Evolutionary conservation across 2,329 filamentous ascomycete species (phyloP), one percentile per base, ranked within the genome.

Genomic region (Alternaria sp.): DNA sequence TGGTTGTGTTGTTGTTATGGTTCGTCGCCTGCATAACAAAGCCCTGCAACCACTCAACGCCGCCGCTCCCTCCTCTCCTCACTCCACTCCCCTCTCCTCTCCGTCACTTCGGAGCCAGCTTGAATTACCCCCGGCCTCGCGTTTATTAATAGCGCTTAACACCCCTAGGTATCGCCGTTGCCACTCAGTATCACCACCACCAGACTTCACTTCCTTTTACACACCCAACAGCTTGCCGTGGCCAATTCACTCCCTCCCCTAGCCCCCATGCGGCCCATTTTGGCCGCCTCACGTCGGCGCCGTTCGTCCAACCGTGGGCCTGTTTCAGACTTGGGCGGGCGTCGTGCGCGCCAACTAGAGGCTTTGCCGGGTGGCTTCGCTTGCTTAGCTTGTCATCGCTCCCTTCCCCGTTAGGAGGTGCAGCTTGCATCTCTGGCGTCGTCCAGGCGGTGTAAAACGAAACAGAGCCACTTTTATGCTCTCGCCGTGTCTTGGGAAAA

Each of bases 261-360:
- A 23, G 54, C 46, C 50, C 55, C 20, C 30, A 55, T 47, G 53
- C 26, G n/a, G 45, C 25, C 47, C 51, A 51, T 58, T 53, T 59
- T 64, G 33, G 58, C 61, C 44, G 56, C 58, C 60, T 60, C 58
- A 58, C 51, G 50, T 61, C 59, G 60, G 66, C 68, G 30, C 47
- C 58, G 44, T 45, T 60, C 55, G 65, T 66, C 69, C 69, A 69
- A 66, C 69, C 63, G 59, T 61, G 20, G 64, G 37, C 56, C 60
- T 62, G 64, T 68, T 69, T 64, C 63, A 63, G 58, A 45, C 53
- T 53, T 47, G 55, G 56, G 65, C 57, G 18, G 18, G 43, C 47
- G 37, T 60, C 37, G 46, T 46, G 60, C 58, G 58, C 59, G 68
- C 66, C 68, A 66, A 66, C 54, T 30, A 63, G 55, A 46, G 58